These are phyloP conservation scores for Lachnellula arida DNA, from an alignment of 2,329 filamentous ascomycete genomes.

Conservation along the genomic window DNA sequence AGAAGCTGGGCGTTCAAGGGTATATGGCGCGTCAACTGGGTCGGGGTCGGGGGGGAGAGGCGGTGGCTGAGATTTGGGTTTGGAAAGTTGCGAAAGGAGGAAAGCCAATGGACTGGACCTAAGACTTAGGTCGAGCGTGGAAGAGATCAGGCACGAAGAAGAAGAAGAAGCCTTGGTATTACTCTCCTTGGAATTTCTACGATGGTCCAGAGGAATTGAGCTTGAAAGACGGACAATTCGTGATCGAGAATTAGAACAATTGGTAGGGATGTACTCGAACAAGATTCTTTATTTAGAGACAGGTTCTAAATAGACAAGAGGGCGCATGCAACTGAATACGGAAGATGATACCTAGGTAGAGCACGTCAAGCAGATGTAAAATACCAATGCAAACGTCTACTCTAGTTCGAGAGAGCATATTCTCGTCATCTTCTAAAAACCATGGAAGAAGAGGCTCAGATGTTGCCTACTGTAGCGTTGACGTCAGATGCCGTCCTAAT, in stretches of 20 bases:
- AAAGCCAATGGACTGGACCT: background rate
- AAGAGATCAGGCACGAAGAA: background rate
- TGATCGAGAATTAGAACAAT: background rate
- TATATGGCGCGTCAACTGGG: too few relatives aligned
- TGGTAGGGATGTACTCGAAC: background rate
- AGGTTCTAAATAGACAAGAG: too few relatives aligned
- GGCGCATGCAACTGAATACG: too few relatives aligned
- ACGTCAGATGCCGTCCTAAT: background rate
- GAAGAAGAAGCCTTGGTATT: background rate
- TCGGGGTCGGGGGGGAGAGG: too few relatives aligned
- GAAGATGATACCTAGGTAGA: too few relatives aligned
- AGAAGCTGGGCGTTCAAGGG: background rate
- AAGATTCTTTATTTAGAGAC: too few relatives aligned
- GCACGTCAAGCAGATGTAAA: background rate
- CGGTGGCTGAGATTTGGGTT: background rate
- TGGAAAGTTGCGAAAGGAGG: background rate
- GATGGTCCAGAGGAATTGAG: background rate
- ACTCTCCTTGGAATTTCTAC: background rate
- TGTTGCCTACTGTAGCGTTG: background rate
- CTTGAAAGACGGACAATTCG: background rate
- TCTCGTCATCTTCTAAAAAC: too few relatives aligned
- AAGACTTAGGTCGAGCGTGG: background rate
- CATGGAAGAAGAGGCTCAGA: too few relatives aligned
- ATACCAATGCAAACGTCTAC: background rate
- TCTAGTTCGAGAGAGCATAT: background rate